Percentiles rank a stretch among this genome's conserved stretches.
Evolutionary conservation across 2,329 filamentous ascomycete genomes (phyloP).

Genomic region (Talaromyces sp.): DNA sequence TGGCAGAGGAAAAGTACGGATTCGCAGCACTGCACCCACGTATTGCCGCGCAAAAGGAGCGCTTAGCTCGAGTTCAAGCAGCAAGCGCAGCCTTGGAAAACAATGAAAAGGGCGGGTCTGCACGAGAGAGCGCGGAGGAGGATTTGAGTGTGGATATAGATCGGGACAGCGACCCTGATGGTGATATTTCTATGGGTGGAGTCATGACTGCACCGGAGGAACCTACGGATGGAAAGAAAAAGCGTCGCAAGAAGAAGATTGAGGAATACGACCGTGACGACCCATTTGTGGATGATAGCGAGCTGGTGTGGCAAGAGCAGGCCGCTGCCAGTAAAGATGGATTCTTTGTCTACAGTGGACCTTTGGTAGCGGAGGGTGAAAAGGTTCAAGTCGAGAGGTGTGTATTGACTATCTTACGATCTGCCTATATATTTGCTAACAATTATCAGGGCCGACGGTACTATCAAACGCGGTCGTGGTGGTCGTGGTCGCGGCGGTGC

Average conservation of each 20-base stretch:
- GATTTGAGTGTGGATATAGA: slow-evolving; percentile 90
- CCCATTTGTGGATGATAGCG: slow-evolving; percentile 81
- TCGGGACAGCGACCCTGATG: slow-evolving; percentile 59
- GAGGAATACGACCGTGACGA: slow-evolving; percentile 68
- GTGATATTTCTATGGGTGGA: slow-evolving; percentile 44
- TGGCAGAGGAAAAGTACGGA: slow-evolving; percentile 91
- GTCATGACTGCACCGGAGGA: slow-evolving; percentile 54
- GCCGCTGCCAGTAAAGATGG: slow-evolving; percentile 92
- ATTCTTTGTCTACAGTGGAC: slow-evolving; percentile 97
- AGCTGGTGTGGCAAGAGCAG: slow-evolving; percentile 92
- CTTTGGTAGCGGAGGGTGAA: slow-evolving; percentile 81
- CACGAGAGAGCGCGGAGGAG: slow-evolving; percentile 73
- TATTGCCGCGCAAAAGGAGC: slow-evolving; percentile 81
- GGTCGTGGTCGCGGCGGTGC: slow-evolving; percentile 53
- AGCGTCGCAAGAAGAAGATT: slow-evolving; percentile 67
- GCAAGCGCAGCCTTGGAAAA: slow-evolving; percentile 83
- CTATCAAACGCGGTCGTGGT: slow-evolving; percentile 62
- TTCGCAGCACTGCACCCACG: slow-evolving; percentile 92
- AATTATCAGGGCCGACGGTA: slow-evolving; percentile 65
- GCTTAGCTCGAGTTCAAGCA: slow-evolving; percentile 82
- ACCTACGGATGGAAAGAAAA: slow-evolving; percentile 69
- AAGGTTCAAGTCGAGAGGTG: slow-evolving; percentile 67
- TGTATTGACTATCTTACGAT: slow-evolving; percentile 12
- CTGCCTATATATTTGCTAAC: slow-evolving; percentile 29
- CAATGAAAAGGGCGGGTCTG: slow-evolving; percentile 62